These are phyloP conservation scores for Candida sp. DNA, from an alignment of 1,139 yeast genomes.

Conservation along the genomic window DNA sequence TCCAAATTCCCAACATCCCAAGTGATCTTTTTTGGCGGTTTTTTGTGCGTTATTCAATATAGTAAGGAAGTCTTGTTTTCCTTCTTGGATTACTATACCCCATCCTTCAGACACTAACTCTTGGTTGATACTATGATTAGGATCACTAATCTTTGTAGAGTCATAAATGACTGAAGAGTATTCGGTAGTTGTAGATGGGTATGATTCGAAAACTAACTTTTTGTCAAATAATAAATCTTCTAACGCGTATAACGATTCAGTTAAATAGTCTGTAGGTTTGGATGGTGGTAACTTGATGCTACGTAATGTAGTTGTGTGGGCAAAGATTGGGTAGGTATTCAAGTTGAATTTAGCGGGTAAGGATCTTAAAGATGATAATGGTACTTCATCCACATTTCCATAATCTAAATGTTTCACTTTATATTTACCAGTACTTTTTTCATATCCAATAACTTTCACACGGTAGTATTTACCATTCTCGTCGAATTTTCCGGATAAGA, in stretches of 20 bases:
- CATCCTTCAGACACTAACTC: conserved; percentile 63
- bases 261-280: conserved; percentile 54
- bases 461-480: conserved; percentile 59
- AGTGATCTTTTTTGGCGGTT: conserved; percentile 49
- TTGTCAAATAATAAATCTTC: conserved; percentile 54
- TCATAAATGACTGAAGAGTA: conserved; percentile 57
- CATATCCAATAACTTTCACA: conserved; percentile 52
- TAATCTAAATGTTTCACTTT: conserved; percentile 64
- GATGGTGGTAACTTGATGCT: conserved; percentile 60
- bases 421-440: conserved; percentile 42
- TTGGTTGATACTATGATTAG: conserved; percentile 61
- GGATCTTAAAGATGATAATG: conserved; percentile 44
- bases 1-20: conserved; percentile 83
- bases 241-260: conserved; percentile 56
- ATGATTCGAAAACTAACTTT: conserved; percentile 56
- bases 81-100: conserved; percentile 47
- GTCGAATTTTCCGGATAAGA: conserved; percentile 55
- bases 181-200: conserved; percentile 37
- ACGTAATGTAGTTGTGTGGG: conserved; percentile 55
- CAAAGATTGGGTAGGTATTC: conserved; percentile 48
- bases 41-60: conserved; percentile 41
- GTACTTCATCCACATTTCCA: conserved; percentile 55
- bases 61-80: conserved; percentile 32
- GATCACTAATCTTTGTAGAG: conserved; percentile 52
- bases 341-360: conserved; percentile 53